These are phyloP conservation scores for Raddia distichophylla DNA, from an alignment of 176 grass and related monocot species.

Conservation along the genomic window DNA sequence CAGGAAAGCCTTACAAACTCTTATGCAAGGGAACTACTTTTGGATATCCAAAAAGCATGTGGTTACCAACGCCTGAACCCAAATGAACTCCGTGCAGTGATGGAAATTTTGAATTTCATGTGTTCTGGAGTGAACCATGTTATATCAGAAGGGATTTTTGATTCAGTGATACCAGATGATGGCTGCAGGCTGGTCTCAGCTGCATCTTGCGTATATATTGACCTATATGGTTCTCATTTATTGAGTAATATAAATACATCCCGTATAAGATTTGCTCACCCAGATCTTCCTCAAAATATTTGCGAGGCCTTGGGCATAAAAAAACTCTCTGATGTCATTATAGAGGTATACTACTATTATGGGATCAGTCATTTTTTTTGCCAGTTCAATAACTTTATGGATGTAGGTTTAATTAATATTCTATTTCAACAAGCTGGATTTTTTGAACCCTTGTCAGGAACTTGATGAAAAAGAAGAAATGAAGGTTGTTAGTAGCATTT, in stretches of 20 bases:
- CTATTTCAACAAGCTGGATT: slow-evolving; percentile 4
- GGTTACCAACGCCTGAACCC: slow-evolving; percentile 95
- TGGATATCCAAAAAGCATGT: slow-evolving; percentile 87
- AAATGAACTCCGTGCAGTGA: slow-evolving; percentile 92
- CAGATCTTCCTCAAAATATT: slow-evolving; percentile 81
- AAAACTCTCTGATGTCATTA: slow-evolving; percentile 77
- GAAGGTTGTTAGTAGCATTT: slow-evolving; percentile 72
- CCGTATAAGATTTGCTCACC: slow-evolving; percentile 87
- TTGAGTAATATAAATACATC: slow-evolving; percentile 81
- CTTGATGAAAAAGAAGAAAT: slow-evolving; percentile 66
- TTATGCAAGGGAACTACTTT: slow-evolving; percentile 87
- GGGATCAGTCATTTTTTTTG: slow-evolving; percentile 4
- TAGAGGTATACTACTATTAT: slow-evolving; percentile 64
- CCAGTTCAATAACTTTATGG: slow-evolving; percentile 12
- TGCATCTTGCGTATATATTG: slow-evolving; percentile 90
- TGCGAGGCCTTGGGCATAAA: slow-evolving; percentile 72
- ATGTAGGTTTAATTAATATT: slow-evolving; percentile 23
- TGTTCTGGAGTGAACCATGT: slow-evolving; percentile 63
- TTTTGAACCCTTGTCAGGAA: slow-evolving; percentile 55
- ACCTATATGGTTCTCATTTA: slow-evolving; percentile 71
- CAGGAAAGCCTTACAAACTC: slow-evolving; percentile 79
- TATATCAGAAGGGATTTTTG: slow-evolving; percentile 56
- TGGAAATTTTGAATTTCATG: slow-evolving; percentile 88
- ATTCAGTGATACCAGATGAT: slow-evolving; percentile 93
- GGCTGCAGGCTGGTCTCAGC: slow-evolving; percentile 93